These are phyloP conservation scores for Canavalia gladiata DNA, from an alignment of 306 rosid species.

Conservation along the genomic window DNA sequence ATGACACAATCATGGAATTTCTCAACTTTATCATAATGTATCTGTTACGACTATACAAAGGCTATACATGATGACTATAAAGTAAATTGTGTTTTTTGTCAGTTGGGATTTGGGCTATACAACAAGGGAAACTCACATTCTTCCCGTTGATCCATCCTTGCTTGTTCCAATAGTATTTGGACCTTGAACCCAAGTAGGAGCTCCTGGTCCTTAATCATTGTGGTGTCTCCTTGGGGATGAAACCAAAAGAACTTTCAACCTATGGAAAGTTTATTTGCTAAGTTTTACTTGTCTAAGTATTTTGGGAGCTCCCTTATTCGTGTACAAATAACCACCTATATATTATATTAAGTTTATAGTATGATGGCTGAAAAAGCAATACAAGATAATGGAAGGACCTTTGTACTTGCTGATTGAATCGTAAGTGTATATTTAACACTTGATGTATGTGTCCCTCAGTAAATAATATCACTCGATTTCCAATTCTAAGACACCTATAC, in stretches of 20 bases:
- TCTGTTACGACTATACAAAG: constrained; percentile 7
- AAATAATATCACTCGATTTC: constrained; percentile 8
- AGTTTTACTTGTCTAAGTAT: not conserved
- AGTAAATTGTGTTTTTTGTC: not conserved
- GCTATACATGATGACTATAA: constrained; percentile 13
- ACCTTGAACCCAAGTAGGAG: constrained; percentile 14
- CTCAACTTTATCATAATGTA: constrained; percentile 21
- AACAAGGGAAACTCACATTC: constrained; percentile 20
- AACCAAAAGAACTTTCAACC: constrained; percentile 22
- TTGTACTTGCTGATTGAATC: not conserved
- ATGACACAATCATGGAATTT: not conserved
- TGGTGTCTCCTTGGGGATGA: constrained; percentile 21
- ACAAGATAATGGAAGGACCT: not conserved
- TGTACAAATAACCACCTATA: not conserved
- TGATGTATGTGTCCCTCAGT: not conserved
- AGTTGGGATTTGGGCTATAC: constrained; percentile 26
- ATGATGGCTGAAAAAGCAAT: not conserved
- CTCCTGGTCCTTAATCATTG: not conserved
- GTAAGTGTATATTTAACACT: not conserved
- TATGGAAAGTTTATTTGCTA: not conserved
- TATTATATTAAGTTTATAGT: not conserved
- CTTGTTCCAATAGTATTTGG: constrained; percentile 5
- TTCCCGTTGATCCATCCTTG: not conserved
- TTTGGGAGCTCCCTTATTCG: not conserved
- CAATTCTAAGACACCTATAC: not conserved